A percentile compares a stretch with the other conserved stretches of the same genome.
phyloP scores from a whole-genome alignment of 495 filamentous ascomycete species.

The Amphirosellinia nigrospora region DNA sequence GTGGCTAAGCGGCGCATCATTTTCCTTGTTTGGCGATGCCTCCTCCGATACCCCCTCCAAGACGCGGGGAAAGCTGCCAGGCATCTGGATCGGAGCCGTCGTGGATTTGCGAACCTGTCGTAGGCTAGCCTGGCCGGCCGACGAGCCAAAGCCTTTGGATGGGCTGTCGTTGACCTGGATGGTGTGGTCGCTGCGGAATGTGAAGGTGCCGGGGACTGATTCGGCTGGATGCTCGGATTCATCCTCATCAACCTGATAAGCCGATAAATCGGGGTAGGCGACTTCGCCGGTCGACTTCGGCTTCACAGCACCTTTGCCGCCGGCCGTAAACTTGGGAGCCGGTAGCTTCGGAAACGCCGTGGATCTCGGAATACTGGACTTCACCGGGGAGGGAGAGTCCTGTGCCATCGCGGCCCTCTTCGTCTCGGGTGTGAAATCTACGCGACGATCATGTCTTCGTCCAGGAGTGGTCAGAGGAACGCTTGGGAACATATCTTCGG shows the following conservation, averaged over 20 bases:
- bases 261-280: constrained; percentile 55
- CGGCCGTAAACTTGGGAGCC: constrained; percentile 26
- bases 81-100: constrained; percentile 49
- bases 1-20: constrained; percentile 44
- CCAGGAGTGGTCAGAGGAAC: constrained; percentile 56
- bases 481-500: constrained; percentile 52
- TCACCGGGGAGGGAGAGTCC: constrained; percentile 56
- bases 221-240: constrained; percentile 32
- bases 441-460: constrained; percentile 50
- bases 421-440: constrained; percentile 55
- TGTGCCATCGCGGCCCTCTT: constrained; percentile 44
- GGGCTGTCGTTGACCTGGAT: constrained; percentile 56
- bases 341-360: constrained; percentile 40
- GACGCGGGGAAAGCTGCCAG: constrained; percentile 53
- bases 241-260: constrained; percentile 41
- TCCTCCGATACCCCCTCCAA: no score
- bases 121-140: constrained; percentile 61
- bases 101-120: constrained; percentile 63
- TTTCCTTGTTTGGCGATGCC: constrained; percentile 55
- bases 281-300: constrained; percentile 34
- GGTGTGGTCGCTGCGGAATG: constrained; percentile 64
- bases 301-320: constrained; percentile 21
- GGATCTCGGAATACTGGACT: constrained; percentile 51
- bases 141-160: constrained; percentile 52
- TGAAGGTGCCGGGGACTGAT: constrained; percentile 60